Conservation (phyloP, 2,329 filamentous ascomycete genomes). For the Ophiostoma australiae region DNA sequence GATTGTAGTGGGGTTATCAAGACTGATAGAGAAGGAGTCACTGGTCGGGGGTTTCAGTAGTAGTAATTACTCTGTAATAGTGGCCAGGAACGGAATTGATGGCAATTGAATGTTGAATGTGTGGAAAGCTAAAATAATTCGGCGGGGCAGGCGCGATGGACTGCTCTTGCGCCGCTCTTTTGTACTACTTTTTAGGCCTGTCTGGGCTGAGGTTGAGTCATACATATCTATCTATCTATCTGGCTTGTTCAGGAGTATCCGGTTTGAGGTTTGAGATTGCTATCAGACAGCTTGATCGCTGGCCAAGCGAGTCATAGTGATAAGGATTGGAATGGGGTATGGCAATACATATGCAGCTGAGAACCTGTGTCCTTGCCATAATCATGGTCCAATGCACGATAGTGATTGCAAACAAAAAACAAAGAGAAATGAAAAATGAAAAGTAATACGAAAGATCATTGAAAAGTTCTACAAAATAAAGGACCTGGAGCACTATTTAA, state of each 20-base stretch:
- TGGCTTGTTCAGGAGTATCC: not conserved
- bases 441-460: not conserved
- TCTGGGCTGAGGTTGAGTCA: not conserved
- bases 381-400: not conserved
- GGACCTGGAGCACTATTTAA: too few relatives aligned
- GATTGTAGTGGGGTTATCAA: slow-evolving; percentile 16
- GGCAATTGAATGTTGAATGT: not conserved
- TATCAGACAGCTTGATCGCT: slow-evolving; percentile 9
- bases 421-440: not conserved
- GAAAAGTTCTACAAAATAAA: not conserved
- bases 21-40: slow-evolving; percentile 1
- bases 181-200: not conserved
- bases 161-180: slow-evolving; percentile 10
- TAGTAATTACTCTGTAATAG: not conserved
- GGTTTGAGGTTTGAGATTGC: not conserved
- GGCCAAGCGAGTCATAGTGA: slow-evolving; percentile 3
- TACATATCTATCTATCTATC: not conserved
- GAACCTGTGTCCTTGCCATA: not conserved
- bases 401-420: not conserved
- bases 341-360: not conserved
- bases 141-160: slow-evolving; percentile 13
- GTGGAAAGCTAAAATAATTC: slow-evolving; percentile 1
- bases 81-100: slow-evolving; percentile 14
- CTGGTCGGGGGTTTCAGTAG: not conserved
- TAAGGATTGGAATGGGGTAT: not conserved